These are phyloP conservation scores for Globisporangium cederbergense DNA, from an alignment of 352 stramenopile genomes.

Conservation along the genomic window DNA sequence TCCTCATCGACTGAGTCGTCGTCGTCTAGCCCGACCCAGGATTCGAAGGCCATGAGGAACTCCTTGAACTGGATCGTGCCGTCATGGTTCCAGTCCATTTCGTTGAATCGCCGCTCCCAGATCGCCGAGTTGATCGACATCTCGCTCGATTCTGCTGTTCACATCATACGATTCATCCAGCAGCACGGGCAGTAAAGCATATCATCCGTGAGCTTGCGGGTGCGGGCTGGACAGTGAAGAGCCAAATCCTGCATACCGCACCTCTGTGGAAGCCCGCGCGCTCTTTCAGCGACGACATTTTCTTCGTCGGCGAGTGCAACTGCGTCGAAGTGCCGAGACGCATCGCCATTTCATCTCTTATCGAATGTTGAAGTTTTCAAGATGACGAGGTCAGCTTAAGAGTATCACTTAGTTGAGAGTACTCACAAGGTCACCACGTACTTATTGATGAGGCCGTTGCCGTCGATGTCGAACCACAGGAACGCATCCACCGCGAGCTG, in stretches of 20 bases:
- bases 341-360: constrained; percentile 45
- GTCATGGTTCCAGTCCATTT: constrained; percentile 88
- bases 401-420: neutral
- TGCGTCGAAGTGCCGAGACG: constrained; percentile 60
- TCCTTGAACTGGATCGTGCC: constrained; percentile 87
- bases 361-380: neutral
- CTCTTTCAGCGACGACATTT: constrained; percentile 41
- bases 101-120: constrained; percentile 77
- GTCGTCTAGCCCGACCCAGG: constrained; percentile 82
- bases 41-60: constrained; percentile 87
- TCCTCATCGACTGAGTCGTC: constrained; percentile 32
- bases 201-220: constrained; percentile 6
- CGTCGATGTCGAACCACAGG: constrained; percentile 82
- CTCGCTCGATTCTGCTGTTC: constrained; percentile 23
- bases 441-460: constrained; percentile 74
- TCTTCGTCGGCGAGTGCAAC: constrained; percentile 78
- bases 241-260: neutral
- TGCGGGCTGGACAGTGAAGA: neutral
- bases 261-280: constrained; percentile 16
- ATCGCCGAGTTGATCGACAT: constrained; percentile 67
- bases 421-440: constrained; percentile 11
- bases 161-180: neutral
- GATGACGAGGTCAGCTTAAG: neutral
- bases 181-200: neutral
- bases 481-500: constrained; percentile 82